Evolutionary conservation across 1,139 yeast species (phyloP).

Genomic region (Yamadazyma atmosphaerica): DNA sequence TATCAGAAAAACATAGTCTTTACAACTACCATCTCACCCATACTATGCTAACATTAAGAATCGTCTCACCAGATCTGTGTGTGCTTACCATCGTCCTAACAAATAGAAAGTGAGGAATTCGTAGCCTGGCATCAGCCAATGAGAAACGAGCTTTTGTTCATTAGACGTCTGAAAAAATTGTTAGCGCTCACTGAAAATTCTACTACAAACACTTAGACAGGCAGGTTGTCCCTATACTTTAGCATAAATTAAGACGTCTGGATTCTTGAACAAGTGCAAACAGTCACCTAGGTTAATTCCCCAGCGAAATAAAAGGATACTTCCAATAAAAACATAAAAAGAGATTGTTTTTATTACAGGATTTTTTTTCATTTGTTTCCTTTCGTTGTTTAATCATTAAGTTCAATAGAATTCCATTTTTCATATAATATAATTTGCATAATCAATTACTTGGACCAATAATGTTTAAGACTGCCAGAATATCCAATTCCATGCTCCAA

Average conservation of each 20-base stretch:
- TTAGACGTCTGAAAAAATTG: constrained; percentile 16
- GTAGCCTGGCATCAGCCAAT: constrained; percentile 18
- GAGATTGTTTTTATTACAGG: no score
- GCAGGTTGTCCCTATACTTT: not conserved
- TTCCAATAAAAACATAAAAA: no score
- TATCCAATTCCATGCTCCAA: constrained; percentile 45
- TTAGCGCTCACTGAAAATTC: constrained; percentile 11
- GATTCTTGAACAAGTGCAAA: not conserved
- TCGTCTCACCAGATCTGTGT: no score
- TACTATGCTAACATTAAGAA: no score
- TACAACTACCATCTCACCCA: no score
- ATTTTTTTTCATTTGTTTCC: not conserved
- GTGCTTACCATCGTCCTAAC: constrained; percentile 2
- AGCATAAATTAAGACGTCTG: not conserved
- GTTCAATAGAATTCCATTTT: no score
- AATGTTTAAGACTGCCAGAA: constrained; percentile 29
- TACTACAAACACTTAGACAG: not conserved
- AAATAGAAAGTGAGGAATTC: constrained; percentile 1
- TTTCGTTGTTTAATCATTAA: not conserved
- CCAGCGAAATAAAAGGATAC: no score
- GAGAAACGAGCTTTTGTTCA: constrained; percentile 25
- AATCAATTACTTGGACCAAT: no score
- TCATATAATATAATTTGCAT: no score
- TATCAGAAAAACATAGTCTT: no score
- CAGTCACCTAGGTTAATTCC: no score